A percentile compares a stretch with the other conserved stretches of the same genome.
phyloP scores from a whole-genome alignment of 2,329 filamentous ascomycete genomes.

The Pezicula rhizophila region DNA sequence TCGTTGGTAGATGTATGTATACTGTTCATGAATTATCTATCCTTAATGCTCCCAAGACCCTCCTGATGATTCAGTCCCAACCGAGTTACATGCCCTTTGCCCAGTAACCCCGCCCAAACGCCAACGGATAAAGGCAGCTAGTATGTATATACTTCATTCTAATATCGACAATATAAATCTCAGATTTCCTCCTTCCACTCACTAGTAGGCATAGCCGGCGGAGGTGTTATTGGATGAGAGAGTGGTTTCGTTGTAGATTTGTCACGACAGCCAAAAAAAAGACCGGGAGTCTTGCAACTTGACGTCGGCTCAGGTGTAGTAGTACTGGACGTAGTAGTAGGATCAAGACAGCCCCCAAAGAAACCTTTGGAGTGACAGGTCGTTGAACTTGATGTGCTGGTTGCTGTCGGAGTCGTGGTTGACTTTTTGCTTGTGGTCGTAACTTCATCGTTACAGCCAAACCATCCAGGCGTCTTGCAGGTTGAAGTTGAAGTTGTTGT shows the following conservation, averaged over 20 bases:
- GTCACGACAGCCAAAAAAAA: slow-evolving; percentile 52
- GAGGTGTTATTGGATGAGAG: slow-evolving; percentile 29
- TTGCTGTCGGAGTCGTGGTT: slow-evolving; percentile 22
- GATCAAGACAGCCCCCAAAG: slow-evolving; percentile 42
- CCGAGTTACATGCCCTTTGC: neutral
- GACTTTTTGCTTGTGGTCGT: slow-evolving; percentile 31
- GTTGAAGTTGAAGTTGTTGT: slow-evolving; percentile 32
- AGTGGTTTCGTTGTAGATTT: slow-evolving; percentile 29
- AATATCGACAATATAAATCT: slow-evolving; percentile 12
- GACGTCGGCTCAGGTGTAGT: slow-evolving; percentile 22
- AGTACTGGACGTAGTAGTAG: slow-evolving; percentile 33
- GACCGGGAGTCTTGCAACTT: slow-evolving; percentile 47
- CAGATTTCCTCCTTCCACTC: slow-evolving; percentile 21
- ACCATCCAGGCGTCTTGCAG: slow-evolving; percentile 40
- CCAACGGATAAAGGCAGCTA: neutral
- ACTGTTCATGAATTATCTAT: slow-evolving; percentile 2
- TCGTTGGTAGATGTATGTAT: no score
- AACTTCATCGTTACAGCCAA: slow-evolving; percentile 43
- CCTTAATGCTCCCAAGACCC: slow-evolving; percentile 7
- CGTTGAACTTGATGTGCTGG: slow-evolving; percentile 20
- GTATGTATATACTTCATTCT: neutral
- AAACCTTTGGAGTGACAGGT: slow-evolving; percentile 36
- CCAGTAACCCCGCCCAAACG: neutral
- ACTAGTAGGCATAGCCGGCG: slow-evolving; percentile 20
- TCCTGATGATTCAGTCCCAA: neutral